Evolutionary conservation across 805 yeast species (phyloP), one percentile per base, ranked within the genome.

Genomic region (Teunomyces barrocoloradensis): DNA sequence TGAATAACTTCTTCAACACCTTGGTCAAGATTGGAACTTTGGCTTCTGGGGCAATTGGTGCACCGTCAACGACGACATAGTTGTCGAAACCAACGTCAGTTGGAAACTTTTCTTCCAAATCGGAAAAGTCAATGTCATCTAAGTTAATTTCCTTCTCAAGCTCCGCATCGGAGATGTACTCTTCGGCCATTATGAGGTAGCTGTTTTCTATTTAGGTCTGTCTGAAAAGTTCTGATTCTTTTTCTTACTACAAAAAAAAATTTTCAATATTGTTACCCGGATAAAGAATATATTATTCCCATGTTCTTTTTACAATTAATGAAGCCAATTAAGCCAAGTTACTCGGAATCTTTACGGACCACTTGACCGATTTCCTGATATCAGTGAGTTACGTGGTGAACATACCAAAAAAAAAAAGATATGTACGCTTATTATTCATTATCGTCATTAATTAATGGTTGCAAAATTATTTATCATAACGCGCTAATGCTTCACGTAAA

Each of bases 11-110:
- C 57, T 78, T 80, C 61, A 94, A 78, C 39, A 95, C 97, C 67
- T 89, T 91, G 56, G 84, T 79, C 63, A 94, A 79, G 49, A 87
- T 82, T 47, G 89, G 87, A 44, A 84, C 87, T 71, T 94, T 94
- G 45, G 89, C 66, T 64, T 85, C 96, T 49, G 97, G 96, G 21
- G 96, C 96, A 52, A 89, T 76, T 56, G 99, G 99, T 9, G 96
- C 91, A 42, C 99, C 99, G 65, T 90, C 97, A 44, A 89, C 86
- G 27, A 92, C 87, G 48, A 92, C 82, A 62, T 81, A 90, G 60
- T 80, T 80, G 60, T 88, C 96, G 48, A 88, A 76, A 44, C 80
- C 81, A 47, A 80, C 78, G 44, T 64, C 60, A 43, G 86, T 82
- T 20, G 79, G 68, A 66, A 78, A 89, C 68, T 88, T 75, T 48